phyloP scores from a whole-genome alignment of 164 flowering plant genomes.

The Hamamelis virginiana region DNA sequence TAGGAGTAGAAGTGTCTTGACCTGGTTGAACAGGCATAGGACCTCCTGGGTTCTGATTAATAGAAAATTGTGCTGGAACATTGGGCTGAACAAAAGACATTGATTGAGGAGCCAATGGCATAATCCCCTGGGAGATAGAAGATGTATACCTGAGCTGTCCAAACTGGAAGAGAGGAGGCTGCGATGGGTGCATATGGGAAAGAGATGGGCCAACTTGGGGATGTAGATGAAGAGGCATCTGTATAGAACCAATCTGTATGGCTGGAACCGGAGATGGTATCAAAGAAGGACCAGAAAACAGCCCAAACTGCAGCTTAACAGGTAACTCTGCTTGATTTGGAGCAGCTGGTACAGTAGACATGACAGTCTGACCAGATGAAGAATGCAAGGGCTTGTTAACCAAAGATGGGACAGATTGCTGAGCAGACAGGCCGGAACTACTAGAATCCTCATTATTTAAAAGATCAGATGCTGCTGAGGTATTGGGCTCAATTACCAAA shows the following conservation, averaged over 20 bases:
- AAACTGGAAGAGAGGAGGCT: slow-evolving; percentile 86
- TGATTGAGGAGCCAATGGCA: slow-evolving; percentile 70
- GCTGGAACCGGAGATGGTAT: slow-evolving; percentile 95
- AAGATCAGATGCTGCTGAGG: slow-evolving; percentile 26
- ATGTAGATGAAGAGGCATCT: slow-evolving; percentile 94
- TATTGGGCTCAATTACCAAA: slow-evolving; percentile 28
- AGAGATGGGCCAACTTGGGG: slow-evolving; percentile 72
- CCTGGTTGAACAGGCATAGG: slow-evolving; percentile 31
- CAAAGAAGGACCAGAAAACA: slow-evolving; percentile 87
- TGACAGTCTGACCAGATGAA: slow-evolving; percentile 31
- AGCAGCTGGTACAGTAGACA: slow-evolving; percentile 41
- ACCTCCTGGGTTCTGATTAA: slow-evolving; percentile 44
- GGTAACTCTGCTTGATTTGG: slow-evolving; percentile 55
- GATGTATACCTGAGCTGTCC: slow-evolving; percentile 85
- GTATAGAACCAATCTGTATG: slow-evolving; percentile 97
- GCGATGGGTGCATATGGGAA: slow-evolving; percentile 67
- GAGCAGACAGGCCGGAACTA: slow-evolving; percentile 28
- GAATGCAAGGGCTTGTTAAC: slow-evolving; percentile 26
- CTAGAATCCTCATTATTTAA: slow-evolving; percentile 27
- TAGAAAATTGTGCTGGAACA: slow-evolving; percentile 41
- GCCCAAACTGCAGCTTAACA: slow-evolving; percentile 82
- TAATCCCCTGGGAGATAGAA: slow-evolving; percentile 72
- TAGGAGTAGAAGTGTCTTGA: slow-evolving; percentile 31
- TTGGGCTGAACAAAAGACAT: slow-evolving; percentile 65
- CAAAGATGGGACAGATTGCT: slow-evolving; percentile 30